These are phyloP conservation scores for Trametes cingulata DNA, from an alignment of 768 basidiomycete genomes.

Conservation along the genomic window DNA sequence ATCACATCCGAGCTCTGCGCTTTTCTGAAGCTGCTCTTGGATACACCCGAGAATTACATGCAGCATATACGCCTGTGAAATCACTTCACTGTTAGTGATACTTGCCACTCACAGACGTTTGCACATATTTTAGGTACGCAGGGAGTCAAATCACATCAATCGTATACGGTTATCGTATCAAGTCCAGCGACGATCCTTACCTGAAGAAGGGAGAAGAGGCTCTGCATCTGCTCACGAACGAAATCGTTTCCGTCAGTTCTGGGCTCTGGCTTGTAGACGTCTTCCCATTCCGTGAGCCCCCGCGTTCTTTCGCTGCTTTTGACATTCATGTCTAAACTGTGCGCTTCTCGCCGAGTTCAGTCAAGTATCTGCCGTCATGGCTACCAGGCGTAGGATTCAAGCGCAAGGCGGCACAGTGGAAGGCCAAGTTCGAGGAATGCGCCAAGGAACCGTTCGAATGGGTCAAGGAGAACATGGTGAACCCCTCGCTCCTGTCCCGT, in stretches of 20 bases:
- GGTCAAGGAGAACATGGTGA: not conserved
- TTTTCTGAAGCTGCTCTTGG: slow-evolving; percentile 56
- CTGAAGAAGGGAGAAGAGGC: slow-evolving; percentile 44
- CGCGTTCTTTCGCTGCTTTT: not conserved
- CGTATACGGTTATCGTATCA: slow-evolving; percentile 59
- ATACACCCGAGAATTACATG: slow-evolving; percentile 36
- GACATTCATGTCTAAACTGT: slow-evolving; percentile 26
- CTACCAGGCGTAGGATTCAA: slow-evolving; percentile 53
- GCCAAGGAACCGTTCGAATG: not conserved
- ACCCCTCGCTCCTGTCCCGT: too few relatives aligned
- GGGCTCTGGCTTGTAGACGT: slow-evolving; percentile 47
- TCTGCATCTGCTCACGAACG: slow-evolving; percentile 42
- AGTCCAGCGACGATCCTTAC: slow-evolving; percentile 41
- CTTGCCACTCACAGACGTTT: too few relatives aligned
- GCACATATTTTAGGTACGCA: slow-evolving; percentile 39
- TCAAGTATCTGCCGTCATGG: slow-evolving; percentile 63
- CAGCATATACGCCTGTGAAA: slow-evolving; percentile 37
- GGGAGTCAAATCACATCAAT: slow-evolving; percentile 56
- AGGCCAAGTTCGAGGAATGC: not conserved
- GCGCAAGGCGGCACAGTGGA: slow-evolving; percentile 11
- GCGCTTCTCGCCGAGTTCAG: slow-evolving; percentile 18
- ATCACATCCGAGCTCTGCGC: slow-evolving; percentile 53
- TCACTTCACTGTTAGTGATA: not conserved
- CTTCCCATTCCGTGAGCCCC: slow-evolving; percentile 37
- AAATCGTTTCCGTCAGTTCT: slow-evolving; percentile 40